Evolutionary conservation across 2,329 filamentous ascomycete genomes (phyloP).

Genomic region (Neoascochyta sp.): DNA sequence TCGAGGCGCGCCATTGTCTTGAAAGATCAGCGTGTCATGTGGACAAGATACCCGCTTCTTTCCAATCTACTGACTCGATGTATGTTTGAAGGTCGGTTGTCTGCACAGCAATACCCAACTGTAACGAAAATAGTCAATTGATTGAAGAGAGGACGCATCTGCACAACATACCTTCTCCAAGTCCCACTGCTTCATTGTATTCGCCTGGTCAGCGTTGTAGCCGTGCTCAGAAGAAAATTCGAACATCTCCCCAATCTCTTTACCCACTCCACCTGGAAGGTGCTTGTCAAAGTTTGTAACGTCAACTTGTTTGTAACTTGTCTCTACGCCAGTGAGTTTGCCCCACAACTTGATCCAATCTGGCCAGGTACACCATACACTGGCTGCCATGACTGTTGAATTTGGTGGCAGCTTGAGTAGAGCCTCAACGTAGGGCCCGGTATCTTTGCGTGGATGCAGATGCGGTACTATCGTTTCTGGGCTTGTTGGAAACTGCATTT

Average conservation of each 20-base stretch:
- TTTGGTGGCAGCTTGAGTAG: constrained; percentile 16
- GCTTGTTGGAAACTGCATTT: constrained; percentile 15
- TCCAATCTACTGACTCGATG: constrained; percentile 12
- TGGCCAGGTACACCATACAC: constrained; percentile 15
- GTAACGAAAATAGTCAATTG: constrained; percentile 1
- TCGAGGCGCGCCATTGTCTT: too few species aligned
- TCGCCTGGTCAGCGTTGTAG: constrained; percentile 28
- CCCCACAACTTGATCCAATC: constrained; percentile 22
- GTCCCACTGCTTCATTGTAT: constrained; percentile 10
- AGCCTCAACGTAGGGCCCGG: constrained; percentile 15
- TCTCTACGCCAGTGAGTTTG: constrained; percentile 14
- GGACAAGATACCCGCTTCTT: constrained; percentile 23
- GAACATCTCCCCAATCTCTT: constrained; percentile 28
- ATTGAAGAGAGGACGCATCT: not conserved
- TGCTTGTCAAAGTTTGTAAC: constrained; percentile 14
- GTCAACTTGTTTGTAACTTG: constrained; percentile 15
- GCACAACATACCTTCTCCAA: constrained; percentile 8
- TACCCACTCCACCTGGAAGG: constrained; percentile 18
- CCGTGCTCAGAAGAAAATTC: constrained; percentile 29
- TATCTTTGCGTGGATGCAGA: constrained; percentile 14
- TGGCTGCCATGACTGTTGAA: constrained; percentile 23
- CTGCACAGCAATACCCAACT: constrained; percentile 12
- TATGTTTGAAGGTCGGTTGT: constrained; percentile 9
- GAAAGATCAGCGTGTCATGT: constrained; percentile 1
- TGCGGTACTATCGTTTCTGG: constrained; percentile 12